Base-by-base conservation (phyloP, 371 early-diverging fungal genomes). In the Mortierella sp. region DNA sequence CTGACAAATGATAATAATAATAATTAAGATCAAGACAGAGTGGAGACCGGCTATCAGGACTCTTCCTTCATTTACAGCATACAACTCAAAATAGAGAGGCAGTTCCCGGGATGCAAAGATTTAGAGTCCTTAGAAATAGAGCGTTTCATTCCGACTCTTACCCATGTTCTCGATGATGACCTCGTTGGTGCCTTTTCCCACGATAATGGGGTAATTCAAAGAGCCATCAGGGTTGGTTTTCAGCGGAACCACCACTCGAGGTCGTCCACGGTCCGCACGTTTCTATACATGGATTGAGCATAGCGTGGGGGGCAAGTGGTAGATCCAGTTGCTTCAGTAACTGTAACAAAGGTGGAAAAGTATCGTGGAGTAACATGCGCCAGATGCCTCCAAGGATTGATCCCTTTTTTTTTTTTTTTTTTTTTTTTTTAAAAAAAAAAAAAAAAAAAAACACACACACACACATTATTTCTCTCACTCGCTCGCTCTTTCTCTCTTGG, bases 131-230 rank as follows among this genome's bases (percentile, higher is more conserved):
- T 26, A 55, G 29, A 12, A 9, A 61, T 21, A 0, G 28, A 45
- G 18, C n/a, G 19, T 14, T 18, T 19, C 21, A 61, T 26, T 43
- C 18, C 43, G 47, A 14, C 21, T 55, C 66, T 57, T 72, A 81
- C 83, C 84, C 64, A 89, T 81, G 47, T 74, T 74, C 26, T 84
- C 85, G 52, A 88, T 84, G 23, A 82, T 84, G 26, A 89, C 85
- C 64, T 84, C 85, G 64, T 89, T 86, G 16, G 81, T 81, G 50
- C 88, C 89, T 57, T 74, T 81, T n/a, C 88, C 88, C 29, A 89
- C 80, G 5, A 83, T 81, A 26, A 86, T 84, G 1, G 90, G 90
- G 28, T 86, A 82, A 18, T 79, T 74, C 21, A 88, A 51, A 4
- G 81, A 61, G 50, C 87, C 87, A 37, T 83, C 74, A 2, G 77